These are phyloP conservation scores for Microsporum audouinii DNA, from an alignment of 2,329 filamentous ascomycete species.

Conservation along the genomic window DNA sequence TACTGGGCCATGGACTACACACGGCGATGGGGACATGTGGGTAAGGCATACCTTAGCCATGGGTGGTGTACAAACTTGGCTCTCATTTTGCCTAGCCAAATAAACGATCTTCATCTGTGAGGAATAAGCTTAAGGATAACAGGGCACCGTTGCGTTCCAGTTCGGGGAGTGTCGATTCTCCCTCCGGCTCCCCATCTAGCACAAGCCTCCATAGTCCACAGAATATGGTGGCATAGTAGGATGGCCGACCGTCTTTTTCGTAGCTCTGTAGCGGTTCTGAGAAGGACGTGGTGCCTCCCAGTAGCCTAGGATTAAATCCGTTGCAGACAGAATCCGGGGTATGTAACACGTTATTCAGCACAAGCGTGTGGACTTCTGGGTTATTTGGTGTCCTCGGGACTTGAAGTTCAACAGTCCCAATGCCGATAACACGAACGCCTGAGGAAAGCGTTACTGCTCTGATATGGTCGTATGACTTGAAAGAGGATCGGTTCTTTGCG, in stretches of 20 bases:
- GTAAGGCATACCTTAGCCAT: no score
- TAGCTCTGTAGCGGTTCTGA: neutral
- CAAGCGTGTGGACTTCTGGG: slow-evolving; percentile 17
- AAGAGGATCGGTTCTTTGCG: slow-evolving; percentile 23
- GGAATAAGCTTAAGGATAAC: neutral
- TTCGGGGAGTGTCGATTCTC: neutral
- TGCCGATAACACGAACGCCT: slow-evolving; percentile 17
- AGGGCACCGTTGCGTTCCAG: neutral
- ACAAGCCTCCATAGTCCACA: neutral
- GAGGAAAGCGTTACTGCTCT: neutral
- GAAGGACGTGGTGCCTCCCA: neutral
- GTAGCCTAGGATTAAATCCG: slow-evolving; percentile 16
- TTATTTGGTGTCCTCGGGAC: slow-evolving; percentile 17
- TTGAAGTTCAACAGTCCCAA: slow-evolving; percentile 24
- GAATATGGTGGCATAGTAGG: neutral
- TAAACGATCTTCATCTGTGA: neutral
- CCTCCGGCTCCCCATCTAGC: neutral
- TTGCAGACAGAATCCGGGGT: slow-evolving; percentile 28
- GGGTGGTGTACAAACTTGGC: neutral
- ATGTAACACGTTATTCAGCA: slow-evolving; percentile 26
- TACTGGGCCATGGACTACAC: no score
- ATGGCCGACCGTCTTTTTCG: neutral
- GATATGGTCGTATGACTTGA: slow-evolving; percentile 21
- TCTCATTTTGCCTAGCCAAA: neutral
- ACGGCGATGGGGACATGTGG: no score